These are phyloP conservation scores for Euphorbia lathyris DNA, from an alignment of 345 rosid genomes.

Conservation along the genomic window DNA sequence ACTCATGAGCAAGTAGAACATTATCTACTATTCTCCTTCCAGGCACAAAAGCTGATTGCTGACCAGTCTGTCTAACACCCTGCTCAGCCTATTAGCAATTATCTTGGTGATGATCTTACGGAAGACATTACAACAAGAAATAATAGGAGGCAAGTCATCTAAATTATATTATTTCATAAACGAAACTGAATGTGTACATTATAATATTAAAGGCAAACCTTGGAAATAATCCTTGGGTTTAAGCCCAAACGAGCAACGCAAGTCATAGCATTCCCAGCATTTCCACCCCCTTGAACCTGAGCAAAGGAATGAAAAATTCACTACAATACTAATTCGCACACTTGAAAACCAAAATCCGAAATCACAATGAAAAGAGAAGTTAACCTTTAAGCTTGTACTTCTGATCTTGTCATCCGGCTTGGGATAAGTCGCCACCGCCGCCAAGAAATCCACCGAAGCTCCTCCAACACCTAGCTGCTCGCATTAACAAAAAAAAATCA, in stretches of 20 bases:
- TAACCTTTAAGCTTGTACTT: slow-evolving; percentile 52
- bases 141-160: too few species aligned
- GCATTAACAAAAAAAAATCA: background rate
- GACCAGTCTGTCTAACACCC: too few species aligned
- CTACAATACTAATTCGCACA: background rate
- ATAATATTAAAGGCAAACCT: slow-evolving; percentile 22
- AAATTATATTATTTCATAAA: background rate
- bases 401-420: slow-evolving; percentile 89
- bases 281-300: slow-evolving; percentile 47
- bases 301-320: background rate
- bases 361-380: background rate
- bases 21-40: too few species aligned
- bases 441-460: slow-evolving; percentile 59
- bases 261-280: slow-evolving; percentile 43
- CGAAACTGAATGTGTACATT: background rate
- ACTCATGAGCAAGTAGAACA: too few species aligned
- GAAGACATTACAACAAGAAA: too few species aligned
- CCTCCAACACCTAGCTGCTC: slow-evolving; percentile 76
- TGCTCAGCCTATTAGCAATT: too few species aligned
- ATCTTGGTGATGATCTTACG: too few species aligned
- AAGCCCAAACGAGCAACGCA: slow-evolving; percentile 46
- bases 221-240: slow-evolving; percentile 38
- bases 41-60: too few species aligned
- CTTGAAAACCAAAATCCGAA: background rate
- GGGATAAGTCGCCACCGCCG: slow-evolving; percentile 69